A percentile compares a stretch with the other conserved stretches of the same genome.
These are phyloP conservation scores for Plasmodium sp. DNA, from an alignment of 169 alveolate genomes.

Conservation along the genomic window DNA sequence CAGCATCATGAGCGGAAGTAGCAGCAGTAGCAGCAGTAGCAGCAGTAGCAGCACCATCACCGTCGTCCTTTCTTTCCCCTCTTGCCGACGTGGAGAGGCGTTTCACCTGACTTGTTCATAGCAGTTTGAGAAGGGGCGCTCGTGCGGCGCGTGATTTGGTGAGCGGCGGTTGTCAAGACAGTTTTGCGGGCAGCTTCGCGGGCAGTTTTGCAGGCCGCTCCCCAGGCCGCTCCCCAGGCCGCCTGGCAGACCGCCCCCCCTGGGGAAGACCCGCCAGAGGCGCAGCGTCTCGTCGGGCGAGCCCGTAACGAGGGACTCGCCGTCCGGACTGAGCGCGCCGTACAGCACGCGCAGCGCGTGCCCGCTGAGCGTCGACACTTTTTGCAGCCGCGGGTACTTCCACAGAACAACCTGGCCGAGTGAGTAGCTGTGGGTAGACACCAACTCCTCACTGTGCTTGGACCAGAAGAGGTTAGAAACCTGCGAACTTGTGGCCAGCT, in stretches of 20 bases:
- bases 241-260: neutral
- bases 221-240: neutral
- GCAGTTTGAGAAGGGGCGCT: conserved; percentile 27
- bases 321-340: conserved; percentile 95
- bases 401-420: conserved; percentile 94
- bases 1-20: neutral
- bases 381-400: conserved; percentile 93
- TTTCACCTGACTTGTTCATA: conserved; percentile 40
- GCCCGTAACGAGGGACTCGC: conserved; percentile 94
- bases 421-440: conserved; percentile 97
- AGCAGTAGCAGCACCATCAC: neutral
- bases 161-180: neutral
- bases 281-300: conserved; percentile 97
- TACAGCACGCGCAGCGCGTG: conserved; percentile 97
- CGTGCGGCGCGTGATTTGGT: neutral
- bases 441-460: conserved; percentile 92
- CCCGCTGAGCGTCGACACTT: conserved; percentile 87
- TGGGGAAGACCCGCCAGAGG: conserved; percentile 95
- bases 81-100: neutral
- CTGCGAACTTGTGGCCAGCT: conserved; percentile 93
- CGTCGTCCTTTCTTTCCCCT: neutral
- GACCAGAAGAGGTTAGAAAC: conserved; percentile 97
- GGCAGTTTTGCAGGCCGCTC: too few species aligned
- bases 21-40: too few species aligned
- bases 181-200: neutral